Percentiles rank a stretch among this genome's conserved stretches.
Conservation (phyloP, 345 rosid species). For the Camelina sativa region DNA sequence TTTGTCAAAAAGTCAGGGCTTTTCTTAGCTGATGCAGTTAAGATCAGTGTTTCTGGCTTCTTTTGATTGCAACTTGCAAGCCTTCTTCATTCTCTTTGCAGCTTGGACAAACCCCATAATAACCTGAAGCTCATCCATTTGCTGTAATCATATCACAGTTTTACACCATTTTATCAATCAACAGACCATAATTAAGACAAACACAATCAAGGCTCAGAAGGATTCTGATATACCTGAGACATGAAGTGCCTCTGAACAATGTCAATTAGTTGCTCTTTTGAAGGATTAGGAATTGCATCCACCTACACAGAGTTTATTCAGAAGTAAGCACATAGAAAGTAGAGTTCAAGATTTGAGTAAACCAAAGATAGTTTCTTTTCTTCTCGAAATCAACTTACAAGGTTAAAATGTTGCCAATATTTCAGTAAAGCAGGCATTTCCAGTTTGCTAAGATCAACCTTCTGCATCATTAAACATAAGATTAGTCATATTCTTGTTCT, state of each 20-base stretch:
- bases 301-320: constrained; percentile 50
- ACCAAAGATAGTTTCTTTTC: neutral
- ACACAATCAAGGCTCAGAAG: neutral
- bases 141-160: constrained; percentile 49
- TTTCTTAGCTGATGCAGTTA: constrained; percentile 47
- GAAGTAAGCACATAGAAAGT: neutral
- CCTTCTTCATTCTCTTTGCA: constrained; percentile 84
- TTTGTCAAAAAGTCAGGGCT: constrained; percentile 26
- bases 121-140: constrained; percentile 98
- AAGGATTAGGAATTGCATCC: constrained; percentile 86
- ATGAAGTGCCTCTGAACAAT: constrained; percentile 89
- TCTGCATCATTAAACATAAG: constrained; percentile 47
- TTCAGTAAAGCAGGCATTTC: constrained; percentile 88
- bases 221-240: constrained; percentile 74
- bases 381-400: constrained; percentile 54
- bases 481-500: no score
- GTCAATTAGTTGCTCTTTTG: constrained; percentile 83
- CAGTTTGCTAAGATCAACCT: constrained; percentile 88
- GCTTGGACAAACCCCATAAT: constrained; percentile 93
- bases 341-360: neutral
- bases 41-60: constrained; percentile 43
- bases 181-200: neutral
- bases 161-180: constrained; percentile 13
- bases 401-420: constrained; percentile 93
- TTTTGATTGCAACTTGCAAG: constrained; percentile 51